A percentile compares a stretch with the other conserved stretches of the same genome.
Conservation (phyloP, 164 flowering plant species). For the Litsea cubeba region DNA sequence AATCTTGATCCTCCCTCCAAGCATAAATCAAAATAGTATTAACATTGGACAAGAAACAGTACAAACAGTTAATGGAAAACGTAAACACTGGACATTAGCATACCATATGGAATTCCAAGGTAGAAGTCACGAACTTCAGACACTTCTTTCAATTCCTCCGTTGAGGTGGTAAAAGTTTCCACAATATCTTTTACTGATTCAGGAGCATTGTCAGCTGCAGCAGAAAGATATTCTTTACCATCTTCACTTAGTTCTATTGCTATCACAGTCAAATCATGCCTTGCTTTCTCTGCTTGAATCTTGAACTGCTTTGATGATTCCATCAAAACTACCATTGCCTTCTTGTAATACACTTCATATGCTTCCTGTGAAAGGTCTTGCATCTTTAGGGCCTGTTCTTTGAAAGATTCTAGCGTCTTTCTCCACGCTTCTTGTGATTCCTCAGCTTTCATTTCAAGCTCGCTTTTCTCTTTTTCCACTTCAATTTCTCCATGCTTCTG, state of each 20-base stretch:
- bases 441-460: constrained; percentile 27
- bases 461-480: constrained; percentile 40
- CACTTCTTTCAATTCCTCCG: constrained; percentile 46
- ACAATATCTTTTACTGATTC: constrained; percentile 79
- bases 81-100: neutral
- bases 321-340: constrained; percentile 50
- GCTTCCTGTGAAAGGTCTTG: constrained; percentile 77
- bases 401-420: constrained; percentile 56
- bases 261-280: constrained; percentile 46
- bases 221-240: constrained; percentile 57
- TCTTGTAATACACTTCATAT: constrained; percentile 60
- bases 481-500: constrained; percentile 59
- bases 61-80: neutral
- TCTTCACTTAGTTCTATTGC: constrained; percentile 61
- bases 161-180: constrained; percentile 49
- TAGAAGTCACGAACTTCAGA: constrained; percentile 65
- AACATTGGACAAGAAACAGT: neutral
- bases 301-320: constrained; percentile 66
- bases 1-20: neutral
- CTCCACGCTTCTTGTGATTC: constrained; percentile 76
- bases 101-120: constrained; percentile 96
- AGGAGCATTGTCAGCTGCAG: constrained; percentile 63
- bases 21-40: neutral
- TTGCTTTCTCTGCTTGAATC: constrained; percentile 76
- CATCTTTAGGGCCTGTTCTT: constrained; percentile 77